phyloP scores from a whole-genome alignment of 352 stramenopile species.

The Blastocystis sp. region DNA sequence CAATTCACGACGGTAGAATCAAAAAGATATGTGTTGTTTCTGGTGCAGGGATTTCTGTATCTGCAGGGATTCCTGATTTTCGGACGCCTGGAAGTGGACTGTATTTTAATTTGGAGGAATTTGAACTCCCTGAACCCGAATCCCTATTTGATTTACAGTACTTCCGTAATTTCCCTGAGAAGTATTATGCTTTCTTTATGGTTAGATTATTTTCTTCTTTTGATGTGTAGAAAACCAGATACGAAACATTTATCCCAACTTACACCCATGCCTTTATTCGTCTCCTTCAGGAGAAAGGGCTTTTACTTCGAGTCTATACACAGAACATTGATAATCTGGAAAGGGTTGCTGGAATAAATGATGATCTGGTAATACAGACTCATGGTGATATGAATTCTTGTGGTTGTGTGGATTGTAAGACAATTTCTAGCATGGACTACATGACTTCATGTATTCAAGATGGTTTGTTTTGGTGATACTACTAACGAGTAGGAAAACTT shows the following conservation, averaged over 20 bases:
- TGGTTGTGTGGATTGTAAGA: conserved; percentile 77
- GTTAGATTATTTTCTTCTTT: conserved; percentile 63
- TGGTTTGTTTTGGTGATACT: background rate
- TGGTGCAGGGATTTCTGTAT: conserved; percentile 84
- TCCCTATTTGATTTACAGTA: conserved; percentile 92
- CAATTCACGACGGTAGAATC: conserved; percentile 68
- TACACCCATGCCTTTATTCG: conserved; percentile 85
- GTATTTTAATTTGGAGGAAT: conserved; percentile 72
- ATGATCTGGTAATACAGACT: conserved; percentile 78
- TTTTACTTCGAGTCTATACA: conserved; percentile 84
- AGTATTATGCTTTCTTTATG: conserved; percentile 89
- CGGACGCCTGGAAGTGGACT: conserved; percentile 73
- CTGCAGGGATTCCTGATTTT: conserved; percentile 93
- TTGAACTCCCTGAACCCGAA: conserved; percentile 83
- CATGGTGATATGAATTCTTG: conserved; percentile 83
- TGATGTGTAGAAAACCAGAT: conserved; percentile 68
- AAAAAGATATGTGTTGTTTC: conserved; percentile 80
- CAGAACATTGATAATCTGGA: conserved; percentile 96
- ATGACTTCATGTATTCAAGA: background rate
- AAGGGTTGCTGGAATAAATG: conserved; percentile 75
- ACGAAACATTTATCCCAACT: conserved; percentile 76
- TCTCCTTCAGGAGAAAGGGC: conserved; percentile 80
- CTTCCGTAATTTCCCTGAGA: conserved; percentile 83
- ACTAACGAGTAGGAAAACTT: background rate
- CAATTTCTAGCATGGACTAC: background rate